These are phyloP conservation scores for Trichoderma afroharzianum DNA, from an alignment of 2,329 filamentous ascomycete species.

Conservation along the genomic window DNA sequence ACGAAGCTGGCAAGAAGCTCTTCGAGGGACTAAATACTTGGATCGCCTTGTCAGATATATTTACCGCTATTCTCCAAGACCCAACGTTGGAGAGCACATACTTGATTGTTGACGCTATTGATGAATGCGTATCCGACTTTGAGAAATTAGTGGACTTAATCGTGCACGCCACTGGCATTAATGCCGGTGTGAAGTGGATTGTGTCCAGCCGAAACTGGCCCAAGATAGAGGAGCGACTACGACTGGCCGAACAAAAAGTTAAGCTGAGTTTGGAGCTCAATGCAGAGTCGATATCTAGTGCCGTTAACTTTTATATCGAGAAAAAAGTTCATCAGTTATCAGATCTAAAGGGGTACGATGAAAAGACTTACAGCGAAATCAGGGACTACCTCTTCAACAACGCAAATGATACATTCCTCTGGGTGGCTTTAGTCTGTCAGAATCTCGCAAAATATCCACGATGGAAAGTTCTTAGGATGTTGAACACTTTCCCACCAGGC, in stretches of 20 bases:
- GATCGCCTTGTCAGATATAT: constrained; percentile 34
- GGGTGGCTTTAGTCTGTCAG: constrained; percentile 25
- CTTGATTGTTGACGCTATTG: constrained; percentile 45
- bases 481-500: constrained; percentile 31
- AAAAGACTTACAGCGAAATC: constrained; percentile 9
- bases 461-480: constrained; percentile 19
- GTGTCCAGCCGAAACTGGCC: constrained; percentile 42
- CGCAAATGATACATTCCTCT: constrained; percentile 34
- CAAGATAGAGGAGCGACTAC: constrained; percentile 34
- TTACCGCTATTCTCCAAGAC: constrained; percentile 39
- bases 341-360: constrained; percentile 18
- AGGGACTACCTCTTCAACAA: constrained; percentile 26
- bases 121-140: constrained; percentile 36
- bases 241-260: constrained; percentile 18
- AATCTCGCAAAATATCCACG: constrained; percentile 19
- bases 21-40: constrained; percentile 42
- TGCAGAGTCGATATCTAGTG: constrained; percentile 29
- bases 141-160: constrained; percentile 37
- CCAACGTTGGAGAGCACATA: constrained; percentile 22
- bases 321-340: constrained; percentile 32
- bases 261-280: constrained; percentile 38
- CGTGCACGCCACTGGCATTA: not conserved
- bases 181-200: constrained; percentile 37
- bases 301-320: constrained; percentile 37
- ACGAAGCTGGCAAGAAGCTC: constrained; percentile 30